phyloP scores from a whole-genome alignment of 139 green algal species.

The Chlorella sorokiniana region DNA sequence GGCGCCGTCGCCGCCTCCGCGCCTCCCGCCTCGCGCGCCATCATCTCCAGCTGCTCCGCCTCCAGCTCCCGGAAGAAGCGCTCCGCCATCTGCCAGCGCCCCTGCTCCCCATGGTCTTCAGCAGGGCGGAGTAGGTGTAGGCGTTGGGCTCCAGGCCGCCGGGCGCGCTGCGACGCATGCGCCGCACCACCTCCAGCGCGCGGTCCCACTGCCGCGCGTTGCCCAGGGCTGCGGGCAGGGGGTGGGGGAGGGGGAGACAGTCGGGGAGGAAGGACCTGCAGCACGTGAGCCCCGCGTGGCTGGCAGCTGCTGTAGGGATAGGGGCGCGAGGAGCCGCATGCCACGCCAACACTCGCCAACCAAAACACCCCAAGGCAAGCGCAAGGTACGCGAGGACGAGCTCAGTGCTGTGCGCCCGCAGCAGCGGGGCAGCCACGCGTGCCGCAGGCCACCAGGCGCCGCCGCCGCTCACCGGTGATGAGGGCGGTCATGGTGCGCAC shows the following conservation, averaged over 20 bases:
- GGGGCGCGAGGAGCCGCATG: no score
- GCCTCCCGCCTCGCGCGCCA: conserved; percentile 15
- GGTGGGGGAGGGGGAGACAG: no score
- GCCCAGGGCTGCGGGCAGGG: conserved; percentile 63
- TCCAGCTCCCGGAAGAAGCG: conserved; percentile 78
- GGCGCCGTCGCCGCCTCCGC: neutral
- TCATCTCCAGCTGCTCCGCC: conserved; percentile 54
- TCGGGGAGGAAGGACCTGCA: neutral
- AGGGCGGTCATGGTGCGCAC: conserved; percentile 89
- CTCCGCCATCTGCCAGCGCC: conserved; percentile 82
- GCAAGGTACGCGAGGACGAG: no score
- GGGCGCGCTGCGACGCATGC: conserved; percentile 61
- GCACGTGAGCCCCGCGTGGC: no score
- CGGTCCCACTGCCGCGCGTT: conserved; percentile 73
- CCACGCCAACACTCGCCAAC: no score
- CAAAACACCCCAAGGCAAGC: no score
- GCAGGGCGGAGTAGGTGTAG: conserved; percentile 77
- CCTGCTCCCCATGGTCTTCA: conserved; percentile 81
- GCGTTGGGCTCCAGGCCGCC: conserved; percentile 81
- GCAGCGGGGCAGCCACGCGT: no score
- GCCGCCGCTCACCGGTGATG: conserved; percentile 31
- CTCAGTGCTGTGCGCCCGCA: no score
- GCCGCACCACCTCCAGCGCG: conserved; percentile 63
- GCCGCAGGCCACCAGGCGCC: neutral
- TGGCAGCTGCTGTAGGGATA: no score